Percentiles rank a stretch among this genome's conserved stretches.
phyloP scores from a whole-genome alignment of 139 green algal species.

The Tetratostichococcus sp. region DNA sequence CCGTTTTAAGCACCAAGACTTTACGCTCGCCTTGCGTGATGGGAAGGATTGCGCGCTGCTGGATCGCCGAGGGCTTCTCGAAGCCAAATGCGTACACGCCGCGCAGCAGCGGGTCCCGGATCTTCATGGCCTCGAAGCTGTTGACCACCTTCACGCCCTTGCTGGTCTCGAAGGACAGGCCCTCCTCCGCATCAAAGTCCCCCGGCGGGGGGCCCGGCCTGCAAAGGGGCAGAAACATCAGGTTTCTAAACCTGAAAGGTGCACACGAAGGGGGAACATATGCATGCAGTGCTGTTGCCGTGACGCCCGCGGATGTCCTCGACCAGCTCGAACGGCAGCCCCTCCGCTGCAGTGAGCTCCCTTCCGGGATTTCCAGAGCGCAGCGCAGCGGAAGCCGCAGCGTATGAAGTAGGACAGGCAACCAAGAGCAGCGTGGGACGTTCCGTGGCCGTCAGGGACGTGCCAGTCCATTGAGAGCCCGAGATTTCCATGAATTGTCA shows the following conservation, averaged over 20 bases:
- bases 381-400: no score
- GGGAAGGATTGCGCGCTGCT: constrained; percentile 92
- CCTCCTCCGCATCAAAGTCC: constrained; percentile 19
- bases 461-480: no score
- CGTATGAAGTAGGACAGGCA: no score
- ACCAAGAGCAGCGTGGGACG: no score
- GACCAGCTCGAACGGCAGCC: no score
- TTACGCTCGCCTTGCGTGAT: constrained; percentile 59
- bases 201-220: constrained; percentile 5
- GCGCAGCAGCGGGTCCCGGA: constrained; percentile 90
- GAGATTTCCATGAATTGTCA: no score
- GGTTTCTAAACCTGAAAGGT: background rate
- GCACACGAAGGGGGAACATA: background rate
- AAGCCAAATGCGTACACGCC: constrained; percentile 96
- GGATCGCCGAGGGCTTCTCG: constrained; percentile 96
- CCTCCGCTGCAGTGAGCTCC: no score
- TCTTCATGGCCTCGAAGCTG: constrained; percentile 89
- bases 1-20: no score
- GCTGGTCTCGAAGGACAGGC: constrained; percentile 72
- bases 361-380: no score
- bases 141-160: constrained; percentile 72
- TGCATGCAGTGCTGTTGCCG: no score
- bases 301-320: no score
- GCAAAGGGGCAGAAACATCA: background rate
- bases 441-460: no score